A percentile compares a stretch with the other conserved stretches of the same genome.
phyloP scores from a whole-genome alignment of 306 rosid species.

The Gastrolobium villosum region DNA sequence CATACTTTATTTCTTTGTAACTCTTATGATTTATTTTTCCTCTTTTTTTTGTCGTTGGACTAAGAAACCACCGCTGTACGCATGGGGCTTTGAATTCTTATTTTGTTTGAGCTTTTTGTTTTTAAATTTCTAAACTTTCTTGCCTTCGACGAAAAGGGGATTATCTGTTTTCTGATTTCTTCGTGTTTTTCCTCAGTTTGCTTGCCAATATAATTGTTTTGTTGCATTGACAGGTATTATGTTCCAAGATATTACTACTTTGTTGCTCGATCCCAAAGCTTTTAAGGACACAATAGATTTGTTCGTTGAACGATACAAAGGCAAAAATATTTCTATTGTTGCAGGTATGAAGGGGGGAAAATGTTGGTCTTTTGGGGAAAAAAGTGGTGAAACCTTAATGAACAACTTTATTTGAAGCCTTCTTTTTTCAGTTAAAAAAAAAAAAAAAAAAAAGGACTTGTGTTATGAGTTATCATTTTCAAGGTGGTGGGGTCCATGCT shows the following conservation, averaged over 20 bases:
- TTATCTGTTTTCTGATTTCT: not conserved
- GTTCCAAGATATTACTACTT: constrained; percentile 89
- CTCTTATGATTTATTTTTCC: not conserved
- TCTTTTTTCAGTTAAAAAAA: not conserved
- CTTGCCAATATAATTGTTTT: constrained; percentile 17
- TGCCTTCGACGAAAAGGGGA: not conserved
- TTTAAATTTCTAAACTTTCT: constrained; percentile 25
- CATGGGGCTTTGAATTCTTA: constrained; percentile 1
- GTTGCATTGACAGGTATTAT: constrained; percentile 68
- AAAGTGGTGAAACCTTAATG: constrained; percentile 23
- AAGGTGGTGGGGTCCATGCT: constrained; percentile 74
- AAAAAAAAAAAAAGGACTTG: not conserved
- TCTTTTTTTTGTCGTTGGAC: not conserved
- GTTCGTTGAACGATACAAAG: constrained; percentile 85
- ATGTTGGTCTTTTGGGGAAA: not conserved
- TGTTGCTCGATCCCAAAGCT: constrained; percentile 78
- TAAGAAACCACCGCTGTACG: not conserved
- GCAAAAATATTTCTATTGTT: constrained; percentile 79
- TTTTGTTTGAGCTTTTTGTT: constrained; percentile 2
- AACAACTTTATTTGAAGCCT: constrained; percentile 47
- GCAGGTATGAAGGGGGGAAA: constrained; percentile 64
- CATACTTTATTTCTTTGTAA: not conserved
- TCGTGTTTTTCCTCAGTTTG: not conserved
- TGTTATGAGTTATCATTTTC: constrained; percentile 20
- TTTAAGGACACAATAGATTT: constrained; percentile 81